Base-by-base conservation (phyloP, 2,329 filamentous ascomycete species). In the Metarhizium guizhouense region DNA sequence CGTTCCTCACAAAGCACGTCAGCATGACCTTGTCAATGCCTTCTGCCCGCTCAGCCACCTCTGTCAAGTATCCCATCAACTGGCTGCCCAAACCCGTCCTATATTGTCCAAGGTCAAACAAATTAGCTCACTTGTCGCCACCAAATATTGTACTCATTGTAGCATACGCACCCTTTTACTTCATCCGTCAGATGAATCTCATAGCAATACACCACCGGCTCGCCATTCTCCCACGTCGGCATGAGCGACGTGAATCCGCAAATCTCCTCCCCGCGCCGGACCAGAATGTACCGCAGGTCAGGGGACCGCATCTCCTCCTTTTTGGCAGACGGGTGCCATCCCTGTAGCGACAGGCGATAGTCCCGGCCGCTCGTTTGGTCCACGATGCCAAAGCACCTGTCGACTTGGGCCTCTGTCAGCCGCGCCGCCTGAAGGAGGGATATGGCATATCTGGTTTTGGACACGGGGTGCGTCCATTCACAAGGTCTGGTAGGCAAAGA, bases 191-290 rank as follows among this genome's bases (percentile, higher is more conserved):
- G 76, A 64, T 93, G 88, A 40, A 93, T 82, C 70, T 93, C 88
- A 67, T 91, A 93, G 67, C 88, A 85, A 68, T 91, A 93, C 20
- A 90, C 66, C 2, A 91, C 87, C 0, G 83, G 75, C 57, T 82
- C 72, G 1, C 77, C 77, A 58, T 85, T 82, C 64, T 90, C 86
- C 62, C 81, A 81, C 2, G 84, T 86, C n/a, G 86, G 79, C 84
- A 88, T 85, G 63, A 88, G 74, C n/a, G 84, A 87, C 1, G 79
- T 75, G 63, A 88, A 87, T 4, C 76, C 83, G 18, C 70, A 66
- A 8, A 85, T 59, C 11, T 29, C 45, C 30, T 47, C 57, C 11
- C 62, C 54, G 6, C 56, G 57, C 58, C 75, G 76, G 51, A 88
- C 78, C 3, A 90, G 69, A 7, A 91, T 72, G 66, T 90, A 92